Evolutionary conservation across 2,329 filamentous ascomycete genomes (phyloP).

Genomic region (Tolypocladium ovalisporum): DNA sequence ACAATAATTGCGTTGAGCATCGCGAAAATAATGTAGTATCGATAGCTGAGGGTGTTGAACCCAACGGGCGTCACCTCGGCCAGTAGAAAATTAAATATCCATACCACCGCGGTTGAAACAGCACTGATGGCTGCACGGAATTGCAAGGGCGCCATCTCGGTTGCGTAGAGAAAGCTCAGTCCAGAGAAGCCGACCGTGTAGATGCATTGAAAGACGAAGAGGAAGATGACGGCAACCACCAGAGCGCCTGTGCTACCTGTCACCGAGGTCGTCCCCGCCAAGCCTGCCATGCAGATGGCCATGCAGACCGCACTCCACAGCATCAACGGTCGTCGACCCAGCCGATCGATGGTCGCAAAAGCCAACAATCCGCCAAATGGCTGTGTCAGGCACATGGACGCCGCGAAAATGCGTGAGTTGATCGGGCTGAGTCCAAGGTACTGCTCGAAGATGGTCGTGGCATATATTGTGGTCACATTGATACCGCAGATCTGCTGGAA

Average conservation of each 20-base stretch:
- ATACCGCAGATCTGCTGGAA: not conserved
- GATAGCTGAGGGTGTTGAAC: not conserved
- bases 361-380: not conserved
- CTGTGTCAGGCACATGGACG: not conserved
- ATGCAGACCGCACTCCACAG: not conserved
- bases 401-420: not conserved
- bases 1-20: not conserved
- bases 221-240: not conserved
- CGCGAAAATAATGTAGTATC: not conserved
- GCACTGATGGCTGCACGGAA: not conserved
- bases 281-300: not conserved
- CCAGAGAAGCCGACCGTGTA: not conserved
- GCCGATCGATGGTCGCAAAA: not conserved
- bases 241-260: not conserved
- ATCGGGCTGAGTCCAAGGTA: not conserved
- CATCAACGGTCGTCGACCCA: not conserved
- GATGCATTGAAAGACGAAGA: not conserved
- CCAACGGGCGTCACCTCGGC: not conserved
- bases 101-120: not conserved
- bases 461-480: not conserved
- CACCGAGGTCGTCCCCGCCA: not conserved
- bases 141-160: not conserved
- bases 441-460: not conserved
- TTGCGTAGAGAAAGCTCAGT: not conserved
- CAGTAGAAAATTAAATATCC: not conserved